Conservation (phyloP, 305 asterid genomes). For the Andrographis paniculata region DNA sequence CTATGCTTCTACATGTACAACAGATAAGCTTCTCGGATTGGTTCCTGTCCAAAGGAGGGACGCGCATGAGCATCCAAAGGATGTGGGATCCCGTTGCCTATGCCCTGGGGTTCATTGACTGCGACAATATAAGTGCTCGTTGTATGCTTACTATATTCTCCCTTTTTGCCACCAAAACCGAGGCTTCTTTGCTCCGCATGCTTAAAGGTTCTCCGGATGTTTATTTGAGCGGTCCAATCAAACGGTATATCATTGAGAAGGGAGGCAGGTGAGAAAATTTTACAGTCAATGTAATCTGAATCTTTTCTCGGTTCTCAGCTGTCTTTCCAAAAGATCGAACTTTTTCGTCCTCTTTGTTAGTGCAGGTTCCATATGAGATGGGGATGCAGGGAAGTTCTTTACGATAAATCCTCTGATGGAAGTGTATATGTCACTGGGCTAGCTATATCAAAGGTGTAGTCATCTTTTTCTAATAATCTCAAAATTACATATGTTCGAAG, state of each 20-base stretch:
- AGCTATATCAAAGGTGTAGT: constrained; percentile 78
- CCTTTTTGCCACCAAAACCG: constrained; percentile 93
- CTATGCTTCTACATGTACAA: constrained; percentile 12
- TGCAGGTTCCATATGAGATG: constrained; percentile 92
- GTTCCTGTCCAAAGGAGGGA: constrained; percentile 98
- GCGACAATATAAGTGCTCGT: constrained; percentile 97
- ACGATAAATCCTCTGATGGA: constrained; percentile 74
- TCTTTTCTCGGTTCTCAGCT: not conserved
- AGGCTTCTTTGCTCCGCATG: constrained; percentile 97
- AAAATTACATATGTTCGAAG: constrained; percentile 1
- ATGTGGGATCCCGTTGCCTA: constrained; percentile 99
- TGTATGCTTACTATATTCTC: constrained; percentile 98
- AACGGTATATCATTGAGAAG: constrained; percentile 64
- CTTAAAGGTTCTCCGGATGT: constrained; percentile 96
- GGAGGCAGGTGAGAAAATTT: constrained; percentile 71
- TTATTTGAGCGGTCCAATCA: constrained; percentile 95
- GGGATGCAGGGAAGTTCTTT: constrained; percentile 96
- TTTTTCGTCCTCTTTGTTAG: not conserved
- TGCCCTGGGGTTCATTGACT: constrained; percentile 97
- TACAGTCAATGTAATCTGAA: not conserved
- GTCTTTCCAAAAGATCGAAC: not conserved
- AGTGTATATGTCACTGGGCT: constrained; percentile 67
- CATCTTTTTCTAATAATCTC: constrained; percentile 7
- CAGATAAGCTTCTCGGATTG: constrained; percentile 96
- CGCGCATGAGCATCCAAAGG: constrained; percentile 87